phyloP scores from a whole-genome alignment of 2,329 filamentous ascomycete genomes.

The Pseudocercospora ulei region DNA sequence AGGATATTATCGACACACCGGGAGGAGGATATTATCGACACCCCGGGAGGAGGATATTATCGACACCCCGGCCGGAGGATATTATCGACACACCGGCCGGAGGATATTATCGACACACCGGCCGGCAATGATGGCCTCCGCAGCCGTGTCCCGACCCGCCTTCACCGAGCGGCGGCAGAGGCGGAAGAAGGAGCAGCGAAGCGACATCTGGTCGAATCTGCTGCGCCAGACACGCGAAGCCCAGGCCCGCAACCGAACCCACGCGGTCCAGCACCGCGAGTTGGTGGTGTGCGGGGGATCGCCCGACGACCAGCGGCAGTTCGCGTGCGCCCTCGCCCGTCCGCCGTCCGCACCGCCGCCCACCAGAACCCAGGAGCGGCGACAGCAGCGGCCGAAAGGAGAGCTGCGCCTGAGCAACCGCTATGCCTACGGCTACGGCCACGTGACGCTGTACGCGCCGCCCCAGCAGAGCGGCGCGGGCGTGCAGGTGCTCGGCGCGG shows the following conservation, averaged over 20 bases:
- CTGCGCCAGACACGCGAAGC: constrained; percentile 33
- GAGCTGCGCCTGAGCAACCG: constrained; percentile 31
- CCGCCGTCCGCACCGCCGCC: constrained; percentile 27
- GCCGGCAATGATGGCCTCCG: constrained; percentile 24
- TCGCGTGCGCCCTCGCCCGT: constrained; percentile 26
- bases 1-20: too few species aligned
- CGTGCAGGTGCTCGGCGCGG: constrained; percentile 26
- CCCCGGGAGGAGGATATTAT: background rate
- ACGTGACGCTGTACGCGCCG: constrained; percentile 31
- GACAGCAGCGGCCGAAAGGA: constrained; percentile 24
- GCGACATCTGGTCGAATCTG: constrained; percentile 33
- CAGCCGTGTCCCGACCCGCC: constrained; percentile 15
- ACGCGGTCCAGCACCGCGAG: constrained; percentile 28
- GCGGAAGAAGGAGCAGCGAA: constrained; percentile 27
- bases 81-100: too few species aligned
- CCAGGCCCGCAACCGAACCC: constrained; percentile 31
- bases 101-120: too few species aligned
- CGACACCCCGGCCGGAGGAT: too few species aligned
- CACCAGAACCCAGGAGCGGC: constrained; percentile 22
- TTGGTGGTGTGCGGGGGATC: constrained; percentile 31
- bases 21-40: too few species aligned
- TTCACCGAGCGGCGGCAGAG: constrained; percentile 13
- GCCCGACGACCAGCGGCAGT: constrained; percentile 29
- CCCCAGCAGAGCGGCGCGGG: constrained; percentile 24
- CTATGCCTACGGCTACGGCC: constrained; percentile 33